Percentiles rank a stretch among this genome's conserved stretches.
These are phyloP conservation scores for Ganoderma lingzhi DNA, from an alignment of 1,284 basidiomycete genomes.

Conservation along the genomic window DNA sequence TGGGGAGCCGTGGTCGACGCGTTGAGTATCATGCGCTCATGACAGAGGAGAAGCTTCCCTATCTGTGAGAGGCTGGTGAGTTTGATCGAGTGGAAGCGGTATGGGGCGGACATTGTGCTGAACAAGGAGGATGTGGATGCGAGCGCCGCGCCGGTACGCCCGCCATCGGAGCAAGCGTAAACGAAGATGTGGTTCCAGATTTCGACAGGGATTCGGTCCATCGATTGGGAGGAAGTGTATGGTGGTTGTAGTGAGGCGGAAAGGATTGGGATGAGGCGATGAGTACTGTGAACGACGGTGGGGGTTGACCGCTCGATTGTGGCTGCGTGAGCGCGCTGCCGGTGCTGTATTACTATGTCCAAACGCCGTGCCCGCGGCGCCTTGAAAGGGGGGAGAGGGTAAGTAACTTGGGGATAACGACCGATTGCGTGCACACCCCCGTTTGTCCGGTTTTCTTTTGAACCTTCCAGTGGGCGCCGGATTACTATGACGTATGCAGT, in stretches of 20 bases:
- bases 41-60: constrained; percentile 12
- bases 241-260: not conserved
- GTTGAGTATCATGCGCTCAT: not conserved
- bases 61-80: constrained; percentile 20
- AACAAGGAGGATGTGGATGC: constrained; percentile 23
- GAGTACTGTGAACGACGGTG: not conserved
- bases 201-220: not conserved
- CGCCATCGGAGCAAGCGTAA: constrained; percentile 25
- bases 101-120: constrained; percentile 14
- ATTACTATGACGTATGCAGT: not conserved
- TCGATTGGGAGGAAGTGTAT: not conserved
- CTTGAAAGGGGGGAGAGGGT: not conserved
- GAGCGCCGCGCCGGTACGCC: constrained; percentile 18
- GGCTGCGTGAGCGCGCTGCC: not conserved
- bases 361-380: constrained; percentile 4
- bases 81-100: constrained; percentile 24
- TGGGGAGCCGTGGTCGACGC: not conserved
- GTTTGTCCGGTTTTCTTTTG: not conserved
- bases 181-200: constrained; percentile 17
- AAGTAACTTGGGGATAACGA: not conserved
- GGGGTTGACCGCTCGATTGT: not conserved
- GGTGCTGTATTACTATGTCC: not conserved
- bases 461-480: not conserved
- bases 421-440: not conserved
- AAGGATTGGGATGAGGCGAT: not conserved